These are phyloP conservation scores for Annulohypoxylon bovei DNA, from an alignment of 495 filamentous ascomycete species.

Conservation along the genomic window DNA sequence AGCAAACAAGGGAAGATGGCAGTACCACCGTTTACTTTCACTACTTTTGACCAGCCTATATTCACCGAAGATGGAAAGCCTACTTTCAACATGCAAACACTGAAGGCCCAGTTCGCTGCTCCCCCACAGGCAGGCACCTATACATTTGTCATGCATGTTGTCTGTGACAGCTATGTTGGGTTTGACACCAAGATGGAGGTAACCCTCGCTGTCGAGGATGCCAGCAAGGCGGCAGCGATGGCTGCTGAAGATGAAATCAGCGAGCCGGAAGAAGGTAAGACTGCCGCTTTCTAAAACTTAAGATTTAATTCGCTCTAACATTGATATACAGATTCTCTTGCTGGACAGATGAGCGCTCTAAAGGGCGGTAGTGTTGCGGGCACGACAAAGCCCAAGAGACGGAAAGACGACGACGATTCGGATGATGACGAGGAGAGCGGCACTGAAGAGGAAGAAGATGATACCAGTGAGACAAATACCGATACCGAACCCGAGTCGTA, in stretches of 20 bases:
- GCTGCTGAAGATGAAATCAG: constrained; percentile 92
- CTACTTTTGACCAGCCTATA: constrained; percentile 86
- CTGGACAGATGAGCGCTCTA: constrained; percentile 92
- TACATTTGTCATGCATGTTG: constrained; percentile 87
- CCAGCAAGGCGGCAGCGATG: constrained; percentile 81
- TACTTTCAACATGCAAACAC: constrained; percentile 90
- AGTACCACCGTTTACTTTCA: constrained; percentile 92
- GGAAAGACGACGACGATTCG: constrained; percentile 64
- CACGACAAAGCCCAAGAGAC: constrained; percentile 63
- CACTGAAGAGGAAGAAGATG: constrained; percentile 82
- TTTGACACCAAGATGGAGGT: constrained; percentile 91
- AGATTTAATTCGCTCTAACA: constrained; percentile 44
- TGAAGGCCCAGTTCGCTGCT: constrained; percentile 97
- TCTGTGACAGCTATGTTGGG: constrained; percentile 94
- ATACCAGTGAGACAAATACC: constrained; percentile 81
- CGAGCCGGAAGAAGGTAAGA: constrained; percentile 95
- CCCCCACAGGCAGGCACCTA: constrained; percentile 93
- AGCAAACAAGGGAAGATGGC: constrained; percentile 93
- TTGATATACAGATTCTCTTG: constrained; percentile 77
- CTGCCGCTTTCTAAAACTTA: constrained; percentile 4
- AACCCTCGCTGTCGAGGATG: constrained; percentile 87
- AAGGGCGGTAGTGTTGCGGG: constrained; percentile 69
- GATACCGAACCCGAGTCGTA: constrained; percentile 75
- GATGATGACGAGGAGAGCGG: constrained; percentile 84
- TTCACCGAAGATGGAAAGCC: constrained; percentile 77